These are phyloP conservation scores for Colletotrichum eremochloae DNA, from an alignment of 2,329 filamentous ascomycete genomes.

Conservation along the genomic window DNA sequence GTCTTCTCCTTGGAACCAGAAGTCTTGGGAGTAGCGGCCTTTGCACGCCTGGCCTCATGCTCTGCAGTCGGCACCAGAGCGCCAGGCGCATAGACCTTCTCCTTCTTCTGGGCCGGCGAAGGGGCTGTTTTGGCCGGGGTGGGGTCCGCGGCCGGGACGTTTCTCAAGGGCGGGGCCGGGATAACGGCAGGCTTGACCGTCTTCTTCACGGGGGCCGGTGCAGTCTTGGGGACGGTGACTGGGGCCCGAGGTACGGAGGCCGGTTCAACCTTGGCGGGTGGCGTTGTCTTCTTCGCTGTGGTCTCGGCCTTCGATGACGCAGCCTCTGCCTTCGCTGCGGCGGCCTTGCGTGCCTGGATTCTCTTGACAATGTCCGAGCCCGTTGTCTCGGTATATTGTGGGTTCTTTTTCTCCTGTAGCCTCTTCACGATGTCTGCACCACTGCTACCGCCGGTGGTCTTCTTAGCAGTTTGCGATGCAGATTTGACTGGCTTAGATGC, in stretches of 20 bases:
- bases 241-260: slow-evolving; percentile 2
- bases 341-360: slow-evolving; percentile 25
- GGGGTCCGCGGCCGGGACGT: neutral
- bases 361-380: slow-evolving; percentile 31
- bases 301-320: neutral
- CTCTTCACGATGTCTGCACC: slow-evolving; percentile 19
- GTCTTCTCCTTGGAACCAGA: slow-evolving; percentile 23
- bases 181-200: neutral
- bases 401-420: slow-evolving; percentile 22
- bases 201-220: neutral
- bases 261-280: neutral
- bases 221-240: slow-evolving; percentile 2
- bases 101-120: slow-evolving; percentile 1
- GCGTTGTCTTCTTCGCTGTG: neutral
- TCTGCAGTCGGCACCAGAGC: slow-evolving; percentile 9
- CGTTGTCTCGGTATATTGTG: slow-evolving; percentile 9
- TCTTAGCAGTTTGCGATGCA: neutral
- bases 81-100: slow-evolving; percentile 12
- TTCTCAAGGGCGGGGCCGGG: slow-evolving; percentile 11
- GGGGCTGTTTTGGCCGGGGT: neutral
- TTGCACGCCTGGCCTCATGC: slow-evolving; percentile 15
- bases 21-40: neutral
- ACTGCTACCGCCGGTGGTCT: neutral
- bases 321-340: slow-evolving; percentile 9
- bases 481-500: slow-evolving; percentile 5